These are phyloP conservation scores for Brassica napus DNA, from an alignment of 345 rosid species.

Conservation along the genomic window Da-Ae NC_063452.1:63376501-63377000, in stretches of 20 bases:
- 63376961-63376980: constrained; percentile 1
- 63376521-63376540: constrained; percentile 55
- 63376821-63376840: background rate
- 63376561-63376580: constrained; percentile 74
- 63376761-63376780: constrained; percentile 23
- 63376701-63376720: constrained; percentile 51
- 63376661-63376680: constrained; percentile 43
- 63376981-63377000: background rate
- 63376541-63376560: constrained; percentile 76
- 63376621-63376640: constrained; percentile 54
- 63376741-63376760: constrained; percentile 83
- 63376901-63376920: constrained; percentile 8
- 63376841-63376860: no score
- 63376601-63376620: constrained; percentile 43
- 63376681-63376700: constrained; percentile 51
- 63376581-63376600: constrained; percentile 64
- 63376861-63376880: no score
- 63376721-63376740: constrained; percentile 75
- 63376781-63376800: background rate
- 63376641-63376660: constrained; percentile 63
- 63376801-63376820: constrained; percentile 24
- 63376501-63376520: constrained; percentile 65
- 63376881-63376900: background rate
- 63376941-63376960: background rate
- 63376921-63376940: constrained; percentile 3